Evolutionary conservation across 306 rosid species (phyloP).

Genomic region (Cicer chorassanicum): DNA sequence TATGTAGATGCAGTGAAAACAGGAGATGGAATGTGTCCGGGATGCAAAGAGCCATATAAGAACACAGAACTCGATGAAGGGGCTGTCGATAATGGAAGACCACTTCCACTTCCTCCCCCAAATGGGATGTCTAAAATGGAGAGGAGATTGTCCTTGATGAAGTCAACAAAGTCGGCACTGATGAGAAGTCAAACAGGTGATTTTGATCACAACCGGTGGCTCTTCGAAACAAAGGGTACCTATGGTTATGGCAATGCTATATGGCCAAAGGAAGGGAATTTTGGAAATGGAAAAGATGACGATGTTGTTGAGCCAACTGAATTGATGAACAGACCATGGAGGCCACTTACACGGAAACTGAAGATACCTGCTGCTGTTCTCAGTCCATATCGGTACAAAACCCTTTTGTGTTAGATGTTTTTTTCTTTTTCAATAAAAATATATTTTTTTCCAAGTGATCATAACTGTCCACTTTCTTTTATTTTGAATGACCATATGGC

Average conservation of each 20-base stretch:
- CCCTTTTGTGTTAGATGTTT: not conserved
- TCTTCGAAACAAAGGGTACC: constrained; percentile 92
- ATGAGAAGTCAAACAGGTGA: constrained; percentile 94
- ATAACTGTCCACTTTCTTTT: not conserved
- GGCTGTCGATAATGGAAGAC: constrained; percentile 66
- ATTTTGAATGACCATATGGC: constrained; percentile 4
- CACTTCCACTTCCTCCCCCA: constrained; percentile 78
- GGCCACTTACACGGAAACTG: constrained; percentile 87
- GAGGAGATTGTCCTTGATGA: constrained; percentile 87
- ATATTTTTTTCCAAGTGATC: not conserved
- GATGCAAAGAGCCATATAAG: constrained; percentile 90
- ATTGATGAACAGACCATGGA: constrained; percentile 81
- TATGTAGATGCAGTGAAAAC: constrained; percentile 82
- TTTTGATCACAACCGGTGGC: constrained; percentile 93
- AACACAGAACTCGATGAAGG: constrained; percentile 80
- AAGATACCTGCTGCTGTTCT: constrained; percentile 93
- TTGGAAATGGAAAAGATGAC: constrained; percentile 66
- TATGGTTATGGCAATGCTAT: constrained; percentile 98
- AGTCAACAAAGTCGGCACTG: constrained; percentile 79
- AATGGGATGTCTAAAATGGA: constrained; percentile 78
- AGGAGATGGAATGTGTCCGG: constrained; percentile 82
- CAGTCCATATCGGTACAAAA: constrained; percentile 82
- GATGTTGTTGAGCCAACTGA: constrained; percentile 67
- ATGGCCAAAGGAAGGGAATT: constrained; percentile 90
- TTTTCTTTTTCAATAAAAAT: not conserved